Evolutionary conservation across 2,329 filamentous ascomycete genomes (phyloP), one percentile per base, ranked within the genome.

Genomic region (Sphaerulina musiva): DNA sequence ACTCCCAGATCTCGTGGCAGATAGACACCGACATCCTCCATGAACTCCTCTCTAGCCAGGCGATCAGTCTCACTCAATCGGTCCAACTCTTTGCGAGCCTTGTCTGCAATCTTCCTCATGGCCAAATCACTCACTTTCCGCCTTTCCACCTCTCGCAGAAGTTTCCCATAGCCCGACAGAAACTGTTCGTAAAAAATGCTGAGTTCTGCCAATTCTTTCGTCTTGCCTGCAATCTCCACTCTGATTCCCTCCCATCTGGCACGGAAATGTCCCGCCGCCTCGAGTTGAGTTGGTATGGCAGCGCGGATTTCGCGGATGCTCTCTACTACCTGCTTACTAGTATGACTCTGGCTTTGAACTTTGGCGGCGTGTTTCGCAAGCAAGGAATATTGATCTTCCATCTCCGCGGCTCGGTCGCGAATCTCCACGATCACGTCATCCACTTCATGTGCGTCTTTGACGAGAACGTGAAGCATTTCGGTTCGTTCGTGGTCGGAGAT

Each of bases 151-250:
- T 98, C 93, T 1, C 95, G 78, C 23, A 96, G 79, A 10, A 98
- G 75, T 17, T 85, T 84, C 62, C 89, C 86, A 66, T 98, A 97
- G 0, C 90, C 89, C 49, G 83, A 80, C 17, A 87, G 78, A 65
- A 97, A 98, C 14, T 86, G 84, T 57, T 92, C 86, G 70, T 96
- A 97, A 64, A 96, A 89, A n/a, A 81, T 76, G 9, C 83, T 79
- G 64, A 96, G 80, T 20, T 82, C 81, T 48, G 86, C 83, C 70
- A 97, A 85, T 65, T 95, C 89, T 8, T 79, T 75, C 40, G 95
- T 80, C 62, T 84, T 86, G 12, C 73, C 76, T 36, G 79, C 76
- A 23, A 97, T 87, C 14, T 78, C 78, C 3, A 81, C 79, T 59
- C 85, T 84, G 61, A 95, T 89, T 55, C 85, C 82, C 29, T 81